phyloP scores from a whole-genome alignment of 306 rosid species.

The Cajanus cajan region DNA sequence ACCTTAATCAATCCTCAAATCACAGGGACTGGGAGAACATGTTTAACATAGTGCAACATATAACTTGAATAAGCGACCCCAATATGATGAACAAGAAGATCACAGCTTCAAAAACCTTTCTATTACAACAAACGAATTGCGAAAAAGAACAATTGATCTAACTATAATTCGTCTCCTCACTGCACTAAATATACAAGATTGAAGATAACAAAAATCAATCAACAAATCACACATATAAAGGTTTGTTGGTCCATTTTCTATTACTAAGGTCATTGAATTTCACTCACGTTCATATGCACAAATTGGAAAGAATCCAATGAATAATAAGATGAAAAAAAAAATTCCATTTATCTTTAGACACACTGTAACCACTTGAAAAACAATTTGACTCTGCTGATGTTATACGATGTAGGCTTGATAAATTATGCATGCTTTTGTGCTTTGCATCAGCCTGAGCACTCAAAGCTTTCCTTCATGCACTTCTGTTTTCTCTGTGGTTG shows the following conservation, averaged over 20 bases:
- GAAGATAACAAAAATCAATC: not conserved
- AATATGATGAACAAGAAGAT: not conserved
- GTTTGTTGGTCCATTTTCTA: conserved; percentile 16
- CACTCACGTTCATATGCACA: conserved; percentile 17
- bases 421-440: conserved; percentile 24
- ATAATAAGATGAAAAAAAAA: conserved; percentile 1
- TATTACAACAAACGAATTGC: not conserved
- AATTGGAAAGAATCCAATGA: conserved; percentile 4
- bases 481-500: conserved; percentile 39
- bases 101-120: not conserved
- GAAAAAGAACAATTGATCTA: not conserved
- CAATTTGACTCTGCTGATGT: conserved; percentile 18
- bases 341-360: conserved; percentile 17
- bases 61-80: not conserved
- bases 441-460: conserved; percentile 31
- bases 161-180: not conserved
- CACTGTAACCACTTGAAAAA: conserved; percentile 13
- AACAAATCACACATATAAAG: conserved; percentile 18
- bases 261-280: not conserved
- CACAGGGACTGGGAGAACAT: no score
- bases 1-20: no score
- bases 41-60: not conserved
- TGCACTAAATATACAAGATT: conserved; percentile 24
- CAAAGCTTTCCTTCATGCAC: conserved; percentile 36
- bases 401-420: not conserved